These are phyloP conservation scores for Boeremia lycopersici DNA, from an alignment of 2,329 filamentous ascomycete genomes.

Conservation along the genomic window DNA sequence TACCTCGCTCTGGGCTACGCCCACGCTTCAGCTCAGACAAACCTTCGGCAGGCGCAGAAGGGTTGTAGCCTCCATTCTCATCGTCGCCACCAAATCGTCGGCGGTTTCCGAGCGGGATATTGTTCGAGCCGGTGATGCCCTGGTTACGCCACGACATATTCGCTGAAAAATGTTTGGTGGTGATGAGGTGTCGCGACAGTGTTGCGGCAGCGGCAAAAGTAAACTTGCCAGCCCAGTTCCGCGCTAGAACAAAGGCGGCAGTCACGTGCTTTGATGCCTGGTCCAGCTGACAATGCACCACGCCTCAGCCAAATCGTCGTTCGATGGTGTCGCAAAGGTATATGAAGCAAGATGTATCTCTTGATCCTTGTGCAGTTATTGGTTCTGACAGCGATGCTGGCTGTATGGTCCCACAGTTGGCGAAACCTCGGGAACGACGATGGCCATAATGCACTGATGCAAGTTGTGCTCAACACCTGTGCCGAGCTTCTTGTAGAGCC, in stretches of 20 bases:
- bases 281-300: not conserved
- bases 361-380: no score
- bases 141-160: constrained; percentile 70
- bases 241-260: not conserved
- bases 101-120: constrained; percentile 87
- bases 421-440: no score
- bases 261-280: constrained; percentile 2
- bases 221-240: not conserved
- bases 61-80: constrained; percentile 52
- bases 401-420: no score
- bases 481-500: no score
- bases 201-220: constrained; percentile 12
- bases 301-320: not conserved
- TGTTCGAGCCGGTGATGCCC: constrained; percentile 97
- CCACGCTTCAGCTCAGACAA: constrained; percentile 75
- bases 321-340: no score
- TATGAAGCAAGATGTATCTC: no score
- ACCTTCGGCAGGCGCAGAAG: constrained; percentile 53
- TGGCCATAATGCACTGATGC: no score
- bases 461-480: no score
- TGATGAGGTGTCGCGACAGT: constrained; percentile 19
- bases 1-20: constrained; percentile 85
- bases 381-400: no score
- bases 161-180: constrained; percentile 15
- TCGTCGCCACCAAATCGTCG: constrained; percentile 75